A percentile compares a stretch with the other conserved stretches of the same genome.
These are phyloP conservation scores for Chaetomium olivaceum DNA, from an alignment of 2,329 filamentous ascomycete species.

Conservation along the genomic window DNA sequence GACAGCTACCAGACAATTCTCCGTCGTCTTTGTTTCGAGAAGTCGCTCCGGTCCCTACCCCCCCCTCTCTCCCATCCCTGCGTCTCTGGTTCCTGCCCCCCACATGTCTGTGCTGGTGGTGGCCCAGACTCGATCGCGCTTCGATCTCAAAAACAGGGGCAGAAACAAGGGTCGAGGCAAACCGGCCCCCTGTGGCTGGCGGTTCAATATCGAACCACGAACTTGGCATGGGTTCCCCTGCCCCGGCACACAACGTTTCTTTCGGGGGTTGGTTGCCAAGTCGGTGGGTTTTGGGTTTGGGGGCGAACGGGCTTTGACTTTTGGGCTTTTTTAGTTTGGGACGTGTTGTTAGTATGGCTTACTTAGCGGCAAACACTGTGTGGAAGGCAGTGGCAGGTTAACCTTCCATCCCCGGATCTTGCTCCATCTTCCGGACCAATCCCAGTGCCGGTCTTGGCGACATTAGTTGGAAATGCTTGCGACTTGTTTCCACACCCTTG, in stretches of 20 bases:
- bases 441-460: background rate
- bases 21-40: conserved; percentile 6
- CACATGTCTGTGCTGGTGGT: background rate
- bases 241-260: background rate
- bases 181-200: background rate
- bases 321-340: background rate
- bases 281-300: background rate
- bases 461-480: background rate
- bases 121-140: background rate
- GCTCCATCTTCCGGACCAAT: background rate
- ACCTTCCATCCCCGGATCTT: background rate
- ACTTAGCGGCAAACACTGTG: background rate
- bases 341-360: background rate
- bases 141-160: background rate
- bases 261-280: background rate
- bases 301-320: too few species aligned
- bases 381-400: background rate
- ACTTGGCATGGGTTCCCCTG: background rate
- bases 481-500: background rate
- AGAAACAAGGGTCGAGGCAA: background rate
- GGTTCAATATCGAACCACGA: background rate
- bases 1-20: background rate
- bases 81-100: background rate
- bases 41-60: background rate
- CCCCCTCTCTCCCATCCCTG: background rate